Percentiles rank a stretch among this genome's conserved stretches.
Evolutionary conservation across 1,284 basidiomycete genomes (phyloP).

Genomic region (Ceratobasidium sp.): DNA sequence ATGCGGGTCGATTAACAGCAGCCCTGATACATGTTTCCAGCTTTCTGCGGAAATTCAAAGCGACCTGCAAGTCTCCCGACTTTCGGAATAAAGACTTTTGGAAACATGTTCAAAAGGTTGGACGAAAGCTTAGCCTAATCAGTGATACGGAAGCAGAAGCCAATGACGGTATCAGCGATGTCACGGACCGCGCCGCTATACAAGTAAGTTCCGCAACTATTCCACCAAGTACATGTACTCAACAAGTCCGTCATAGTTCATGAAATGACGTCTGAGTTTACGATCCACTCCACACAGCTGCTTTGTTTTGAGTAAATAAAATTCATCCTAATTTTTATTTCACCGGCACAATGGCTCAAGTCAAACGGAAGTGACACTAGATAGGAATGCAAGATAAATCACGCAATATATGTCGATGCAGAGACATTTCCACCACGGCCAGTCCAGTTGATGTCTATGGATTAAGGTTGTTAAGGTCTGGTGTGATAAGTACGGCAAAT

Average conservation of each 20-base stretch:
- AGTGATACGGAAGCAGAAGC: slow-evolving; percentile 63
- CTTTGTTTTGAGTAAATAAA: slow-evolving; percentile 26
- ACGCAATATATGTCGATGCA: slow-evolving; percentile 90
- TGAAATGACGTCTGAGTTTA: slow-evolving; percentile 1
- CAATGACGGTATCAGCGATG: slow-evolving; percentile 39
- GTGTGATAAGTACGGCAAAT: slow-evolving; percentile 36
- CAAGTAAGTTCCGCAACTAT: slow-evolving; percentile 24
- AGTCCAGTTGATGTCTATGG: slow-evolving; percentile 86
- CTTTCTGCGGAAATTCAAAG: slow-evolving; percentile 65
- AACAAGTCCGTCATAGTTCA: not conserved
- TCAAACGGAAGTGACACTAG: slow-evolving; percentile 16
- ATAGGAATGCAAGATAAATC: slow-evolving; percentile 48
- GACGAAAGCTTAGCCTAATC: slow-evolving; percentile 66
- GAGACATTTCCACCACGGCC: slow-evolving; percentile 94
- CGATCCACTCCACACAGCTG: not conserved
- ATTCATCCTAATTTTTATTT: slow-evolving; percentile 25
- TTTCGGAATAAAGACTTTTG: slow-evolving; percentile 72
- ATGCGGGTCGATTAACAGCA: not conserved
- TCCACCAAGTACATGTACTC: not conserved
- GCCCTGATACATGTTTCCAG: slow-evolving; percentile 51
- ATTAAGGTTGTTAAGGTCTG: not conserved
- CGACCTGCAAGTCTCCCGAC: slow-evolving; percentile 57
- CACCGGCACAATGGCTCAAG: slow-evolving; percentile 4
- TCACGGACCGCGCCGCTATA: slow-evolving; percentile 32
- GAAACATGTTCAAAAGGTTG: slow-evolving; percentile 60